Evolutionary conservation across 2,329 filamentous ascomycete genomes (phyloP), one percentile per base, ranked within the genome.

Genomic region (Neodidymelliopsis sp.): DNA sequence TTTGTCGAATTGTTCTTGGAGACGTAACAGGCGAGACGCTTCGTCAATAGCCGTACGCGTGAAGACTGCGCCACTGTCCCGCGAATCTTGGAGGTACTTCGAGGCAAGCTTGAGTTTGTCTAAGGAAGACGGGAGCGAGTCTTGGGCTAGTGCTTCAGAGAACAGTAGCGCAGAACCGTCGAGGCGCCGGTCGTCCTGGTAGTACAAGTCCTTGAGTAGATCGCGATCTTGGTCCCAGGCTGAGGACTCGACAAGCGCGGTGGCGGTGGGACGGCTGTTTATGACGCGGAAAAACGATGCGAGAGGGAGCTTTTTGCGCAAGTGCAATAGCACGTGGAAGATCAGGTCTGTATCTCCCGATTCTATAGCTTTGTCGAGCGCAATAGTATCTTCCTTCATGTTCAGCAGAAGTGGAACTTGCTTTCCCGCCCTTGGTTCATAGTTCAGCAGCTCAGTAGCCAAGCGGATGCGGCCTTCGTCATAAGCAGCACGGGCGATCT

Each of bases 331-430:
- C 4, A 99, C 94, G 66, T 87, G 92, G 62, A 90, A 87, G n/a
- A 96, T 84, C 2, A 99, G 81, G 60, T 99, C 94, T 0, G 92
- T 93, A 67, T 99, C 94, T 13, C 93, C 93, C 53, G 90, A 96
- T 70, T 97, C 91, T 50, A 97, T 90, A 8, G 94, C 93, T 73
- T 97, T 99, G 77, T 97, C 93, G 0, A 99, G 83, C 0, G 94
- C 94, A 29, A 97, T 85, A 57, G 92, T 90, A 58, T 97, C 93
- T 72, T 99, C 92, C 63, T 96, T 92, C 90, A 97, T 97, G 70
- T 84, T 91, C 30, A 99, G 79, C 2, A 99, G 82, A 2, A 99
- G 81, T 0, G 94, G 94, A 0, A 99, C 94, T 74, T 99, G 94
- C 57, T 93, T 90, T n/a, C 93, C 94, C 2, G 91, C 93, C 48